A percentile compares a stretch with the other conserved stretches of the same genome.
phyloP scores from a whole-genome alignment of 106 monocot genomes.

The Dioscorea dumetorum region DNA sequence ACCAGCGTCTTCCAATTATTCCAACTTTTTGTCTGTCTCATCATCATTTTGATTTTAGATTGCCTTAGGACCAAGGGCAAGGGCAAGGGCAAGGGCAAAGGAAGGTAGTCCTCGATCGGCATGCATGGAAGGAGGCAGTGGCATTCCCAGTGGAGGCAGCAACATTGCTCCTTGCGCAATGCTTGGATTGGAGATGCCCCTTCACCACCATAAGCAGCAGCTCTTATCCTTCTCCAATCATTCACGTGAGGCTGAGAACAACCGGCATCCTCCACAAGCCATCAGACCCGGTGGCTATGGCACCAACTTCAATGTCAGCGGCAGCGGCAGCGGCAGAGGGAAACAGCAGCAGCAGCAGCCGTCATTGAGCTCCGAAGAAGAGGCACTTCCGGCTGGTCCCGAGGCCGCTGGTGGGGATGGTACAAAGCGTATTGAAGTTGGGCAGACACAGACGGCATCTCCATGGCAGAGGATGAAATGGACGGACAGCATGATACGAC shows the following conservation, averaged over 20 bases:
- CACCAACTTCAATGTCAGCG: neutral
- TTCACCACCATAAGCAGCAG: constrained; percentile 20
- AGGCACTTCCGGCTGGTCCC: constrained; percentile 1
- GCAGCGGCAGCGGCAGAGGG: no score
- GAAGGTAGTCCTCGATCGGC: no score
- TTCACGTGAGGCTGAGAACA: neutral
- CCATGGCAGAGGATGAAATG: constrained; percentile 97
- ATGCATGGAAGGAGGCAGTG: constrained; percentile 11
- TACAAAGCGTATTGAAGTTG: neutral
- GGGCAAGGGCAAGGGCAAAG: no score
- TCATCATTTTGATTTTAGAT: no score
- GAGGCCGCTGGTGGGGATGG: neutral
- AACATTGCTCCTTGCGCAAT: constrained; percentile 1
- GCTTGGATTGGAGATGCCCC: constrained; percentile 38
- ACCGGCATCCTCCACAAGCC: neutral
- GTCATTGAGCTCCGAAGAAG: constrained; percentile 18
- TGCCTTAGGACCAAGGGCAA: no score
- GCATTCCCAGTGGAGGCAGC: constrained; percentile 4
- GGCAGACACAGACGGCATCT: constrained; percentile 14
- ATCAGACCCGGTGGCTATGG: neutral
- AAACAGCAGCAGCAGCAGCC: constrained; percentile 29
- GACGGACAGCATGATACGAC: constrained; percentile 85
- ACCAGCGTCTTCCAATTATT: neutral
- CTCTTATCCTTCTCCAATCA: constrained; percentile 9
- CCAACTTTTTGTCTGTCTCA: no score